Conservation (phyloP, 2,329 filamentous ascomycete species). For the Aspergillus piperis region DNA sequence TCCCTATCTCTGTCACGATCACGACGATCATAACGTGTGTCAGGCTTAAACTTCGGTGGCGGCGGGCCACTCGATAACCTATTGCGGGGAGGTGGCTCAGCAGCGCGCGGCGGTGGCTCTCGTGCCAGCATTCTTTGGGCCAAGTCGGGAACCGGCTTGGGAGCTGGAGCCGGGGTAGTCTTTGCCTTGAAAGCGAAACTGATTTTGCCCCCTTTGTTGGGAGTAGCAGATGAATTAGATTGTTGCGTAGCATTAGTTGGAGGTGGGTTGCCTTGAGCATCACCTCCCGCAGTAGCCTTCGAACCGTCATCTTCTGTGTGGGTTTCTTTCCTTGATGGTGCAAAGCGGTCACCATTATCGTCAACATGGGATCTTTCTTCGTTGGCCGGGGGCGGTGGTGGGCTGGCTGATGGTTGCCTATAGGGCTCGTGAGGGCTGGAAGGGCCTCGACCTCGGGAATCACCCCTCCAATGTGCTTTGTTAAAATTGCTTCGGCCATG, state of each 20-base stretch:
- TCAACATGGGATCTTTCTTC: conserved; percentile 43
- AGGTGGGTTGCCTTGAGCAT: conserved; percentile 53
- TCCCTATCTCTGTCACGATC: conserved; percentile 43
- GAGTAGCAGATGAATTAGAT: conserved; percentile 56
- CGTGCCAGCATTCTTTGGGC: conserved; percentile 48
- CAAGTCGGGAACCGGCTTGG: conserved; percentile 54
- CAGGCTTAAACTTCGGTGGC: conserved; percentile 43
- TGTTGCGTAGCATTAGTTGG: conserved; percentile 53
- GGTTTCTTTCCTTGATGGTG: conserved; percentile 62
- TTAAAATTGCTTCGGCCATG: conserved; percentile 64
- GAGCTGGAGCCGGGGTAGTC: conserved; percentile 57
- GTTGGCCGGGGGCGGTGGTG: conserved; percentile 33
- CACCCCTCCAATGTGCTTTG: conserved; percentile 71
- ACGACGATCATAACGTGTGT: conserved; percentile 44
- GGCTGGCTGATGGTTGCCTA: conserved; percentile 36
- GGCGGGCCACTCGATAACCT: conserved; percentile 40
- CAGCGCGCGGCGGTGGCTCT: conserved; percentile 40
- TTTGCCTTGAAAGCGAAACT: conserved; percentile 92
- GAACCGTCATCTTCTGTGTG: conserved; percentile 64
- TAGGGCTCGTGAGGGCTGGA: conserved; percentile 43
- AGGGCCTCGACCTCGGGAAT: conserved; percentile 53
- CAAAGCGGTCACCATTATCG: conserved; percentile 62
- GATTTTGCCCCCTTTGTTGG: conserved; percentile 67
- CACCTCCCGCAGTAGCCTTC: conserved; percentile 46
- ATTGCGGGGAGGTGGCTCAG: conserved; percentile 39